These are phyloP conservation scores for Globisporangium perplexum DNA, from an alignment of 352 stramenopile species.

Conservation along the genomic window DNA sequence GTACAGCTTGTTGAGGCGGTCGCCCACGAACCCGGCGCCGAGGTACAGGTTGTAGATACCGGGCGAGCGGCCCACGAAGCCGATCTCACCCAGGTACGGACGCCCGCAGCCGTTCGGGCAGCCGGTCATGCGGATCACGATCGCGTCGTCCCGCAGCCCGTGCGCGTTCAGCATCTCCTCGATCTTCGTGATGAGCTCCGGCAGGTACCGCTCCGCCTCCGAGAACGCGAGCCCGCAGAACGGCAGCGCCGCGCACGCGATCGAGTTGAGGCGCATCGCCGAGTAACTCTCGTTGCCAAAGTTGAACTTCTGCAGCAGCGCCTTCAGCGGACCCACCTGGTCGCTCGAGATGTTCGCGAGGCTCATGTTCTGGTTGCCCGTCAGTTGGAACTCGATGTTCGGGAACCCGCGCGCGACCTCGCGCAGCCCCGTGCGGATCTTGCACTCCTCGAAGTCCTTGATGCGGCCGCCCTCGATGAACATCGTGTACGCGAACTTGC, in stretches of 20 bases:
- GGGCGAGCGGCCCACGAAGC: slow-evolving; percentile 95
- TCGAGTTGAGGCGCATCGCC: slow-evolving; percentile 80
- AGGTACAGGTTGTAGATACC: slow-evolving; percentile 98
- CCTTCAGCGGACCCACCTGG: slow-evolving; percentile 89
- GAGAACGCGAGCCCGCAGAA: slow-evolving; percentile 97
- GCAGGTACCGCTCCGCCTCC: slow-evolving; percentile 94
- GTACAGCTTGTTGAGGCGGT: slow-evolving; percentile 82
- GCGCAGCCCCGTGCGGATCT: slow-evolving; percentile 88
- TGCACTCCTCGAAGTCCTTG: slow-evolving; percentile 85
- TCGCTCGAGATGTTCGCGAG: slow-evolving; percentile 90
- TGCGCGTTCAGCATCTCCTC: slow-evolving; percentile 87
- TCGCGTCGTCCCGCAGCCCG: slow-evolving; percentile 92
- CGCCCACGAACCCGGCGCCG: slow-evolving; percentile 75
- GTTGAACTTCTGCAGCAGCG: slow-evolving; percentile 88
- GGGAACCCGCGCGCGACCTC: slow-evolving; percentile 90
- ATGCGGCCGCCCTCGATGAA: slow-evolving; percentile 89
- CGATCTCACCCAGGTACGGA: slow-evolving; percentile 97
- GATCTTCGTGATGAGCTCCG: slow-evolving; percentile 91
- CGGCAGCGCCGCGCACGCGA: slow-evolving; percentile 94
- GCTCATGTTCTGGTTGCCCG: slow-evolving; percentile 95
- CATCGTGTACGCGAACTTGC: slow-evolving; percentile 79
- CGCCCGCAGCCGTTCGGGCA: slow-evolving; percentile 97
- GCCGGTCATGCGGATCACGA: slow-evolving; percentile 98
- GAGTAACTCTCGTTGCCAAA: slow-evolving; percentile 87
- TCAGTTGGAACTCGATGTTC: slow-evolving; percentile 91